Evolutionary conservation across 163 green algal species (phyloP).

Genomic region (Chlamydomonas reinhardtii): DNA sequence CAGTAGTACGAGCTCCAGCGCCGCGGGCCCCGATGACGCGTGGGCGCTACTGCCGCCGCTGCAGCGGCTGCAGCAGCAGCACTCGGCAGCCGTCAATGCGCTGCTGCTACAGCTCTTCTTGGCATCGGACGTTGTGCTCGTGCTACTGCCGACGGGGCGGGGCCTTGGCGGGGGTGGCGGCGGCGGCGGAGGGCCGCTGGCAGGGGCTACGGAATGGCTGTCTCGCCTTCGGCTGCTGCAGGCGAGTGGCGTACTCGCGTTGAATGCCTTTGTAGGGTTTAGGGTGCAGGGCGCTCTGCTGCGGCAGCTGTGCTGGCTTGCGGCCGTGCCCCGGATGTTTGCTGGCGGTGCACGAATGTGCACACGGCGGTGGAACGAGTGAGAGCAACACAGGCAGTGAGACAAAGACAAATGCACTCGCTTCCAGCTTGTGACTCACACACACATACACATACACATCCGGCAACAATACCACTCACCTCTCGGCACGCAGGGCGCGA

Average conservation of each 20-base stretch:
- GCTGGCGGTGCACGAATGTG: too few relatives aligned
- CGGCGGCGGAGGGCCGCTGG: conserved; percentile 2
- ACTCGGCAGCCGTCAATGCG: not conserved
- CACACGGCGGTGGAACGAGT: too few relatives aligned
- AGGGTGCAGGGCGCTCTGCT: too few relatives aligned
- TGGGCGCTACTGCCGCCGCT: conserved; percentile 12
- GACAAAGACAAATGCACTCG: too few relatives aligned
- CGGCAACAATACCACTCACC: not conserved
- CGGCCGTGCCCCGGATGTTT: too few relatives aligned
- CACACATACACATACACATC: too few relatives aligned
- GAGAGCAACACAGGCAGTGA: too few relatives aligned
- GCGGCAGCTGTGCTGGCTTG: too few relatives aligned
- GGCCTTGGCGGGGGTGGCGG: not conserved
- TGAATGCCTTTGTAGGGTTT: too few relatives aligned
- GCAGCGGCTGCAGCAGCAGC: not conserved
- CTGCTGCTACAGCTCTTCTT: conserved; percentile 39
- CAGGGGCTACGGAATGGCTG: conserved; percentile 1
- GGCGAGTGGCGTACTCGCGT: not conserved
- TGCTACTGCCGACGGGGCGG: conserved; percentile 11
- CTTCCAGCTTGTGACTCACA: too few relatives aligned
- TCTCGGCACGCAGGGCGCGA: conserved; percentile 4
- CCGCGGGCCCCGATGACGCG: not conserved
- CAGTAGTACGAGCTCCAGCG: not conserved
- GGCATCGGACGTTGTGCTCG: conserved; percentile 14
- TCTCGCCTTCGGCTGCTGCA: conserved; percentile 18